Evolutionary conservation across 2,329 filamentous ascomycete species (phyloP).

Genomic region (Trichoderma endophyticum): DNA sequence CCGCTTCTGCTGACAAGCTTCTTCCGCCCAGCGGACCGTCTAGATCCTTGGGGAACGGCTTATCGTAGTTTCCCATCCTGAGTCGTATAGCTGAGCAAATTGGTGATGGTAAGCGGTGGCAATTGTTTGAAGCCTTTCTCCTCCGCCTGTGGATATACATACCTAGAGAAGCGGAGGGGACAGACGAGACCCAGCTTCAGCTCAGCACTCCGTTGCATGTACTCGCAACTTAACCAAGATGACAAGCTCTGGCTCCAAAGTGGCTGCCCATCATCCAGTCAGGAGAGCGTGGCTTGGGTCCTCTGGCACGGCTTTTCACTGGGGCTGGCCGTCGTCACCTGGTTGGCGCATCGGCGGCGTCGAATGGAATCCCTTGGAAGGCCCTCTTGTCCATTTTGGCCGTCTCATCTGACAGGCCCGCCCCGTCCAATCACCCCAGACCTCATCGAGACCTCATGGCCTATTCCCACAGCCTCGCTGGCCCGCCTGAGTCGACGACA

Average conservation of each 20-base stretch:
- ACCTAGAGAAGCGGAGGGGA: neutral
- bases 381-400: neutral
- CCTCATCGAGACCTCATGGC: neutral
- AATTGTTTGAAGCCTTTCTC: neutral
- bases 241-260: neutral
- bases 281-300: slow-evolving; percentile 17
- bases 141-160: neutral
- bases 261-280: slow-evolving; percentile 6
- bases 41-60: neutral
- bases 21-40: neutral
- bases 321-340: slow-evolving; percentile 14
- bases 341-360: slow-evolving; percentile 19
- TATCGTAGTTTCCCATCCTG: neutral
- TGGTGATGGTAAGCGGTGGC: neutral
- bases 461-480: slow-evolving; percentile 13
- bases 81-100: neutral
- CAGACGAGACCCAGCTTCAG: neutral
- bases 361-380: slow-evolving; percentile 20
- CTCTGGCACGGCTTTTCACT: slow-evolving; percentile 10
- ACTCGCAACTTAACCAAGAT: neutral
- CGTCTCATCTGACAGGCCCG: slow-evolving; percentile 20
- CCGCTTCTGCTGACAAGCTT: slow-evolving; percentile 9
- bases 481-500: slow-evolving; percentile 7
- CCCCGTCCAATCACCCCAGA: slow-evolving; percentile 16
- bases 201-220: neutral